A percentile compares a stretch with the other conserved stretches of the same genome.
Conservation (phyloP, 2,329 filamentous ascomycete genomes). For the Pleurostoma richardsiae region DNA sequence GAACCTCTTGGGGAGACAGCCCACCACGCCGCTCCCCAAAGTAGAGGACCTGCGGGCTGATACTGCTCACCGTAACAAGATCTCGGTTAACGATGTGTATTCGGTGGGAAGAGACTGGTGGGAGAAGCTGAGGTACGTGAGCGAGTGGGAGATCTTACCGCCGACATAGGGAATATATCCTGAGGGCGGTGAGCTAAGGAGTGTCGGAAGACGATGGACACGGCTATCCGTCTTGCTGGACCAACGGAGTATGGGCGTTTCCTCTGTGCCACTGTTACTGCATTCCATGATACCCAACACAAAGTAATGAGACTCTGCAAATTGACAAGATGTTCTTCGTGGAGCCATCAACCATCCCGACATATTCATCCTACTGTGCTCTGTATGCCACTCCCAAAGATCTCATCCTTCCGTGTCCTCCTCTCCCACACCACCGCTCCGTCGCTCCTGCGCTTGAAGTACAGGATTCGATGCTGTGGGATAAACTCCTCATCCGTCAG, state of each 20-base stretch:
- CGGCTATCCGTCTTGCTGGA: too few relatives aligned
- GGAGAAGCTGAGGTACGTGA: slow-evolving; percentile 24
- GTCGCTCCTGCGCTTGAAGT: slow-evolving; percentile 51
- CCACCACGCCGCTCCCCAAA: slow-evolving; percentile 22
- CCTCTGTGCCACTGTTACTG: neutral
- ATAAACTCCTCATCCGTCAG: slow-evolving; percentile 64
- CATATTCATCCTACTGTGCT: too few relatives aligned
- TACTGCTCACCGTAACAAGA: slow-evolving; percentile 9
- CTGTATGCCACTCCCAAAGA: slow-evolving; percentile 51
- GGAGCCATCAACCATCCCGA: too few relatives aligned
- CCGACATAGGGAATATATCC: neutral
- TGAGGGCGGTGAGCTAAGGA: neutral
- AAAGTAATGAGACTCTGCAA: too few relatives aligned
- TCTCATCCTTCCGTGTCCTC: slow-evolving; percentile 42
- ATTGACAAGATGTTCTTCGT: too few relatives aligned
- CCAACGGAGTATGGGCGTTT: too few relatives aligned
- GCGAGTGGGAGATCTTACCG: slow-evolving; percentile 35
- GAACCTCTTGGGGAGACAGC: slow-evolving; percentile 33
- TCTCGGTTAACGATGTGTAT: slow-evolving; percentile 28
- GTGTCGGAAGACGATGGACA: neutral
- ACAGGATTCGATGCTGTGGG: slow-evolving; percentile 58
- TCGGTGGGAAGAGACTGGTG: slow-evolving; percentile 33
- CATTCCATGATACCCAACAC: slow-evolving; percentile 1
- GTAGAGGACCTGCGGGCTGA: slow-evolving; percentile 4
- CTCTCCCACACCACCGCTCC: slow-evolving; percentile 52